Base-by-base conservation (phyloP, 2,329 filamentous ascomycete genomes). In the Botrytis pseudocinerea region DNA sequence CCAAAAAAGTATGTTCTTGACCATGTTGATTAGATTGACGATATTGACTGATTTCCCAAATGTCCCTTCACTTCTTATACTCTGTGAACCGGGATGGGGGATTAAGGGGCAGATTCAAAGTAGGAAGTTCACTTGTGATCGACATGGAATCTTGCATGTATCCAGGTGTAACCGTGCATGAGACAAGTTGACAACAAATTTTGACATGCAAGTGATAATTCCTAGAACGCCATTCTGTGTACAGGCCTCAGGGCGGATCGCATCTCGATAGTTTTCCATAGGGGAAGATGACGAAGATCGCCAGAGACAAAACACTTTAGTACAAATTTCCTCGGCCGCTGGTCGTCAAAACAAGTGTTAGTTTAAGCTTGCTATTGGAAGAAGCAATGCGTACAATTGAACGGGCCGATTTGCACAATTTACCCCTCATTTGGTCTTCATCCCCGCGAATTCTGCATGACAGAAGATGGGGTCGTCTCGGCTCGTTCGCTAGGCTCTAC, bases 1-100 rank as follows among this genome's bases (percentile, higher is more conserved):
- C 60, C 71, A 66, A 18, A 48, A 68, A 40, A 51, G 51, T 9
- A 60, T 28, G 20, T n/a, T 22, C 5, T 57, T 69, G n/a, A 69
- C 35, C 65, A 69, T 69, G 9, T 57, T 57, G 65, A 32, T 42
- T 25, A 6, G 22, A 8, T 28, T 69, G 65, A 32, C 8, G 16
- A 54, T 63, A 38, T n/a, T 10, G 10, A 25, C 10, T 38, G 14
- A 57, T 32, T 32, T 10, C 6, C 40, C 18, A 10, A n/a, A 42
- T 0, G 20, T 32, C 32, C 35, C 6, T 6, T 22, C 46, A 28
- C 35, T 12, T 51, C 22, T 51, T 66, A 66, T 66, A 65, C 32
- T 51, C 25, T 14, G 32, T 40, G 16, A n/a, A 14, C 16, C 22
- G 20, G 20, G 44, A 66, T 25, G 14, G 20, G 38, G 44, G 22